A percentile compares a stretch with the other conserved stretches of the same genome.
Evolutionary conservation across 2,329 filamentous ascomycete genomes (phyloP).

Genomic region (Drechmeria coniospora): DNA sequence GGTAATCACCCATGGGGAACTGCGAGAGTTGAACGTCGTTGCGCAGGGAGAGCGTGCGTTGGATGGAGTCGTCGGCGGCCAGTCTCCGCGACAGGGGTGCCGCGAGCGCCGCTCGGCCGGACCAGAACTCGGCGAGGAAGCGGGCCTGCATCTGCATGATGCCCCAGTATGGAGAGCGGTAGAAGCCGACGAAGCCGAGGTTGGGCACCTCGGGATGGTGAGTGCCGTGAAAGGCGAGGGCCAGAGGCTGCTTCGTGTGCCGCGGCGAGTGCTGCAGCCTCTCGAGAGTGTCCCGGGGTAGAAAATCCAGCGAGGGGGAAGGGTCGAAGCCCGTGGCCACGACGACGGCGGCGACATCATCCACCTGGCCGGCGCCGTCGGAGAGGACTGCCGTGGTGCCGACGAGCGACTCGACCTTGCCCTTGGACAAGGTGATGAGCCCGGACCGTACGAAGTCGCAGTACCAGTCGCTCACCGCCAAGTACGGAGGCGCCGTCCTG

Average conservation of each 20-base stretch:
- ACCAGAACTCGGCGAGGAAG: constrained; percentile 48
- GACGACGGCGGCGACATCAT: constrained; percentile 50
- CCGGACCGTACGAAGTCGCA: constrained; percentile 56
- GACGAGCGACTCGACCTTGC: constrained; percentile 23
- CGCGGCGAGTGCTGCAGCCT: constrained; percentile 40
- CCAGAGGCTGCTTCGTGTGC: constrained; percentile 42
- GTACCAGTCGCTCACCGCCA: constrained; percentile 59
- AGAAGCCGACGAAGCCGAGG: constrained; percentile 70
- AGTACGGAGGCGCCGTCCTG: constrained; percentile 40
- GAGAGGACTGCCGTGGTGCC: constrained; percentile 20
- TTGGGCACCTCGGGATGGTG: constrained; percentile 43
- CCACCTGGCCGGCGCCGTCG: constrained; percentile 19
- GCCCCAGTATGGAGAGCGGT: constrained; percentile 73
- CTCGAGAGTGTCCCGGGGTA: constrained; percentile 39
- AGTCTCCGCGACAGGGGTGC: constrained; percentile 24
- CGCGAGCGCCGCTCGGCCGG: constrained; percentile 8
- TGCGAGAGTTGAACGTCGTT: constrained; percentile 40
- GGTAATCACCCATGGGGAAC: constrained; percentile 74
- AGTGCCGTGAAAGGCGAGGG: constrained; percentile 53
- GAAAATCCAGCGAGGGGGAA: constrained; percentile 45
- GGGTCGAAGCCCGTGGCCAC: constrained; percentile 64
- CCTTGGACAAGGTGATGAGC: constrained; percentile 34
- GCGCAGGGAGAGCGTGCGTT: constrained; percentile 34
- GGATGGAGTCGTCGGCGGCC: constrained; percentile 25
- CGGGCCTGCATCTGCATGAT: constrained; percentile 78